Base-by-base conservation (phyloP, 305 asterid species). In the Solanum hybrid region DNA sequence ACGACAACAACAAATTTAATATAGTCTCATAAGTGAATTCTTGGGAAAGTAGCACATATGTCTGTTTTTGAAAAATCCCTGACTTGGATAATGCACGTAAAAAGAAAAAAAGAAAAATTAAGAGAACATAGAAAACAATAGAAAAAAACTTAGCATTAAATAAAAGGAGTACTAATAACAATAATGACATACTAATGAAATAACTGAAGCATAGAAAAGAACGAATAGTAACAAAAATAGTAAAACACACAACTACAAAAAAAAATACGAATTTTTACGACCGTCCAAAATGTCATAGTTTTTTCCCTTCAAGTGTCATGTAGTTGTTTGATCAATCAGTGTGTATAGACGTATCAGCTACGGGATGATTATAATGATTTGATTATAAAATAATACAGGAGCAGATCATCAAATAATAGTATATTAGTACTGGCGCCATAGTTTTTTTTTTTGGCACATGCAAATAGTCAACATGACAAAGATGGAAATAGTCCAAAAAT, bases 401-500 rank as follows among this genome's bases (percentile, higher is more conserved):
- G 69, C 3, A 29, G 38, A 82, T 82, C 37, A 82, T 82, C 71
- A 27, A 42, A 82, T 46, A 26, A 81, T 79, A 79, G 22, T 72
- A 72, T 72, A 73, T 73, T 73, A 73, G n/a, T 73, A 76, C 32
- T 42, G 17, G 17, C 38, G 11, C 86, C 69, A 82, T 32, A 22
- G 17, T 16, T 60, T 82, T 29, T 46, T 36, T 76, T 60, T 31
- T 60, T 37, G 88, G 89, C 93, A 91, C 92, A 91, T 91, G 92
- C 89, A 87, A 89, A 79, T 90, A 88, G 91, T 88, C 82, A 90
- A 92, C 88, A 78, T 10, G 31, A 78, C 90, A 85, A 89, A 89
- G 90, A 87, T 89, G 88, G 86, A 84, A 84, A 79, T 77, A 89
- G 88, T 87, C 89, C 77, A 35, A 93, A 89, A 85, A 51, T 93